Evolutionary conservation across 176 grass and related monocot species (phyloP).

Genomic region (Saccharum officinarum): DNA sequence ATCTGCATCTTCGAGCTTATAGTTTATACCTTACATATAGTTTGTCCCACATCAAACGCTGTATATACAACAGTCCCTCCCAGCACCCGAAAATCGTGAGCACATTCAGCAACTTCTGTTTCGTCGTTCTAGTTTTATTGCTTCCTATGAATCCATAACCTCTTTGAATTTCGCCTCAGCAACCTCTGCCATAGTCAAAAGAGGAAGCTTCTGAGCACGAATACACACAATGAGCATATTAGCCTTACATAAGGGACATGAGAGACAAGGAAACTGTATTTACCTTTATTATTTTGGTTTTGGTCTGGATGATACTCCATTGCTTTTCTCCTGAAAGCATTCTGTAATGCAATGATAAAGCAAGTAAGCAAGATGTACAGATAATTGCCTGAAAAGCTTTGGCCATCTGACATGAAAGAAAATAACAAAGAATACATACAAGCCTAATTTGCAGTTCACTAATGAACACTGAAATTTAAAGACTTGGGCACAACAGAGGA

Average conservation of each 20-base stretch:
- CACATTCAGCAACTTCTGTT: conserved; percentile 47
- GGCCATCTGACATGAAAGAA: not conserved
- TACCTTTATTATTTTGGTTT: conserved; percentile 81
- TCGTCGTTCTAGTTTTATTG: conserved; percentile 74
- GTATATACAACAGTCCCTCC: conserved; percentile 5
- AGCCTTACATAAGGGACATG: not conserved
- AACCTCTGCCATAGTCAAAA: conserved; percentile 45
- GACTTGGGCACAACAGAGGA: not conserved
- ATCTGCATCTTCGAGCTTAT: not conserved
- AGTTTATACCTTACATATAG: not conserved
- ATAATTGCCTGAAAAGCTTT: conserved; percentile 8
- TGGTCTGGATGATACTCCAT: conserved; percentile 89
- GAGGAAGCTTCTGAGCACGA: not conserved
- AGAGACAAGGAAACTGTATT: not conserved
- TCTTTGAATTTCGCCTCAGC: conserved; percentile 91
- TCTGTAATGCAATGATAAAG: conserved; percentile 49
- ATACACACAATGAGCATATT: conserved; percentile 1
- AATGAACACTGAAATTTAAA: conserved; percentile 9
- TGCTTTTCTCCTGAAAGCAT: conserved; percentile 83
- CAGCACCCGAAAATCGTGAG: not conserved
- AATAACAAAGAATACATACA: no score
- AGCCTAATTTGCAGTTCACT: no score
- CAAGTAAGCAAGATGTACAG: conserved; percentile 12
- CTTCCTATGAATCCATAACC: conserved; percentile 77
- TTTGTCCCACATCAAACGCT: not conserved